Evolutionary conservation across 441 rosid genomes (phyloP).

Genomic region (Euphorbia celastroides): DNA sequence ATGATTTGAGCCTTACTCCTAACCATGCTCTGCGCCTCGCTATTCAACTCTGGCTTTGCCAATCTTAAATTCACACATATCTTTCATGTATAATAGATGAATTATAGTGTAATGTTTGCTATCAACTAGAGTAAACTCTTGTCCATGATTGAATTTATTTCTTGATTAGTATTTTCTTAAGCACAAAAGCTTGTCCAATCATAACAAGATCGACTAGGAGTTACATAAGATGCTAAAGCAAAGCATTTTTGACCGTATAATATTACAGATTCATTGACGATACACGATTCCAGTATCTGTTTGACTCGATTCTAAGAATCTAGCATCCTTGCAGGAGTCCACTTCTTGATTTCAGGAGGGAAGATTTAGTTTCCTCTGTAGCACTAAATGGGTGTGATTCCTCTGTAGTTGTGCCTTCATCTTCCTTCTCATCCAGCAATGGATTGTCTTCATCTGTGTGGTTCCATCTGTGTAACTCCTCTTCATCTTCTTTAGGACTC

Average conservation of each 20-base stretch:
- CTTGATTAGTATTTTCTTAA: background rate
- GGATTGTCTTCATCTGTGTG: conserved; percentile 32
- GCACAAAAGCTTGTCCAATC: background rate
- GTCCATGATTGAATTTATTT: background rate
- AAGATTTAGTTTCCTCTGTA: conserved; percentile 23
- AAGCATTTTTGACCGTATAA: background rate
- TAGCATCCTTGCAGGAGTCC: conserved; percentile 32
- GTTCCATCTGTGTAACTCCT: conserved; percentile 32
- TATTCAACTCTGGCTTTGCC: conserved; percentile 76
- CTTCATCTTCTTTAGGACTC: conserved; percentile 30
- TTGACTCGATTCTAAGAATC: background rate
- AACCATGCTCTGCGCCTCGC: conserved; percentile 57
- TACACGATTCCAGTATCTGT: background rate
- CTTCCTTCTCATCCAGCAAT: conserved; percentile 29
- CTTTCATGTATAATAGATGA: background rate
- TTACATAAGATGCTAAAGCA: conserved; percentile 5
- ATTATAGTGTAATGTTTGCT: background rate
- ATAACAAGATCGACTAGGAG: background rate
- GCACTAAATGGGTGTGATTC: conserved; percentile 50
- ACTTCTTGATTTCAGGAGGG: conserved; percentile 33
- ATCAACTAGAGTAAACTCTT: background rate
- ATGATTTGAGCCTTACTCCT: conserved; percentile 51
- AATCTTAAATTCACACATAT: conserved; percentile 24
- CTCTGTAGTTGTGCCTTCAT: conserved; percentile 22
- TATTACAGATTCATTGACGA: background rate